Base-by-base conservation (phyloP, 768 basidiomycete genomes). In the Phanerochaete carnosa region DNA sequence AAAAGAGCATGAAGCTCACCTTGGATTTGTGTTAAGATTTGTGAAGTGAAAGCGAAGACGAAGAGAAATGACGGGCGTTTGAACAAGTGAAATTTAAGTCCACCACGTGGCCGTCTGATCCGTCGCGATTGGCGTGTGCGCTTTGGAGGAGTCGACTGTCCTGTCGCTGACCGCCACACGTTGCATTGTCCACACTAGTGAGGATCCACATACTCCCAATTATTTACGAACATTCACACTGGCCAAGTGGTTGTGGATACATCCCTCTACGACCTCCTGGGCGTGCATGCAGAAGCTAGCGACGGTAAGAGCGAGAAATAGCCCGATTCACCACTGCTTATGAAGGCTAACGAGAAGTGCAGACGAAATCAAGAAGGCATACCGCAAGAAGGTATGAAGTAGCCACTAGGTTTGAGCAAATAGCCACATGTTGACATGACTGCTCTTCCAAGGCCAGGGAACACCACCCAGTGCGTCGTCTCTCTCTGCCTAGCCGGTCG, bases 351-450 rank as follows among this genome's bases (percentile, higher is more conserved):
- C 73, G 59, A 74, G 51, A 11, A 26, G 45, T 52, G 37, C 64
- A 89, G 92, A 80, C 65, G 93, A 98, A 64, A 93, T 98, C 68
- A 95, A 95, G 76, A 92, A 91, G 70, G 95, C 95, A 16, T 98
- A 98, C 72, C 88, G 90, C 72, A 90, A 85, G 77, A 95, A 95
- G 86, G 94, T 92, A 57, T 55, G 76, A 66, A 68, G 49, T 61
- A 58, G 30, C 30, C 4, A 64, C 58, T 45, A 58, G n/a, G 8
- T 4, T 4, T 43, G 4, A 4, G 8, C 8, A 68, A 35, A 56
- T 39, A 37, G 56, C 46, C 62, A 64, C 64, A 52, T 58, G 50
- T 45, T 68, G 64, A 64, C 69, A 51, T 63, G 55, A 43, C 55
- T 61, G 32, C 61, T 57, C 60, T 55, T 3, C 68, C 6, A 43